Evolutionary conservation across 768 basidiomycete genomes (phyloP), one percentile per base, ranked within the genome.

Genomic region (Boletellus emodensis): DNA sequence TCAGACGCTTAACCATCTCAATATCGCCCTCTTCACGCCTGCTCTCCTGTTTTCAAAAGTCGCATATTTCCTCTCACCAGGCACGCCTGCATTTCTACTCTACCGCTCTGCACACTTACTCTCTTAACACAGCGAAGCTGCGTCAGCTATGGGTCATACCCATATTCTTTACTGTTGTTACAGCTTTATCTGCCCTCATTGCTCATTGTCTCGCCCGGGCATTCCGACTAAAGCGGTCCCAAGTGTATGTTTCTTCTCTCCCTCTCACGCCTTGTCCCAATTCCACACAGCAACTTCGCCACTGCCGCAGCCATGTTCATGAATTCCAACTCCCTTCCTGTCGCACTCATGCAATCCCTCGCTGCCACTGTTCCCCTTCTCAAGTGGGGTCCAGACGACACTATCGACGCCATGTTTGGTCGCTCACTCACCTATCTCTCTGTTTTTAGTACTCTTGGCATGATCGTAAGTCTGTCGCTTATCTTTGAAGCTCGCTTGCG

Each of bases 261-360:
- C 5, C 24, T 22, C 15, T 4, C 41, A 3, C 26, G 3, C 20
- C 0, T 48, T 5, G 6, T 26, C 48, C 40, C 7, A 39, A 18
- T 33, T 0, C 40, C 8, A 5, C 39, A 13, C 58, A 90, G 88
- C 63, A 83, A 78, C 46, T 91, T 90, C 56, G 85, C 85, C 7
- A 84, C 85, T 66, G 88, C 89, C 0, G 85, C 88, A 0, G 76
- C 87, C 26, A 91, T 87, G 83, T 90, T 90, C 74, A 89, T 93
- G 86, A 95, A 94, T 67, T 91, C 89, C 3, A 97, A 97, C 65
- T 91, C 91, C 0, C 80, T 99, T 6, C 95, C 95, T 0, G 91
- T 97, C 52, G 95, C 95, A 0, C 75, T 99, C 30, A 90, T 97
- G 83, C 87, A 96, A 66, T 85, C 83, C 53, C 82, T 97, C 17